Base-by-base conservation (phyloP, 2,329 filamentous ascomycete genomes). In the Penicillium olsonii region DNA sequence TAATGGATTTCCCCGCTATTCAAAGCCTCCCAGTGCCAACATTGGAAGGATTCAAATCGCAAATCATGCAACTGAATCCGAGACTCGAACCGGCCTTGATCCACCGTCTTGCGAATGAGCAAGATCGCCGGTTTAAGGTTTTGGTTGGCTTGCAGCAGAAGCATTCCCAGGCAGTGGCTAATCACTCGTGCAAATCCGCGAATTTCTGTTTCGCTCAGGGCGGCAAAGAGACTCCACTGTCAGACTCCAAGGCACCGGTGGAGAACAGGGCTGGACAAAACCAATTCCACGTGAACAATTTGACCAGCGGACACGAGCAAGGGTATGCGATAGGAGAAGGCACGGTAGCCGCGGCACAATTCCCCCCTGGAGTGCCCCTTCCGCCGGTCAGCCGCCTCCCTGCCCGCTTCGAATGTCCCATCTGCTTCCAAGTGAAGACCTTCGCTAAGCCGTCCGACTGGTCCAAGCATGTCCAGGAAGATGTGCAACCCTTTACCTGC, bases 391-490 rank as follows among this genome's bases (percentile, higher is more conserved):
- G 77, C 50, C 81, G 82, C 14, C 78, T 96, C 6, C 92, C 92
- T 0, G 90, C 91, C 3, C 85, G 92, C 64, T 92, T 96, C 53
- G 92, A 96, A 73, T 96, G 92, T 60, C 87, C 88, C 31, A 76
- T 96, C 18, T 96, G 92, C 73, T 96, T 90, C 74, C 84, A 86
- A 59, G 81, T 85, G 44, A 95, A 94, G 76, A 90, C 85, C 62
- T 91, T 94, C 61, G 83, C 86, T 61, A 96, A 96, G 69, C 92
- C 91, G 14, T 96, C 91, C 0, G 92, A 96, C 70, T 96, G 92
- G 92, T 95, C 91, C 1, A 96, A 96, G 68, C 92, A 96, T 64
- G 89, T 96, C 1, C 90, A 95, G 61, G 92, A 96, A 70, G 92
- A 96, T 66, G 84, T 96, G 1, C 88, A 94, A 66, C 92, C 92